phyloP scores from a whole-genome alignment of 2,329 filamentous ascomycete species.

The Pezicula carpinea region DNA sequence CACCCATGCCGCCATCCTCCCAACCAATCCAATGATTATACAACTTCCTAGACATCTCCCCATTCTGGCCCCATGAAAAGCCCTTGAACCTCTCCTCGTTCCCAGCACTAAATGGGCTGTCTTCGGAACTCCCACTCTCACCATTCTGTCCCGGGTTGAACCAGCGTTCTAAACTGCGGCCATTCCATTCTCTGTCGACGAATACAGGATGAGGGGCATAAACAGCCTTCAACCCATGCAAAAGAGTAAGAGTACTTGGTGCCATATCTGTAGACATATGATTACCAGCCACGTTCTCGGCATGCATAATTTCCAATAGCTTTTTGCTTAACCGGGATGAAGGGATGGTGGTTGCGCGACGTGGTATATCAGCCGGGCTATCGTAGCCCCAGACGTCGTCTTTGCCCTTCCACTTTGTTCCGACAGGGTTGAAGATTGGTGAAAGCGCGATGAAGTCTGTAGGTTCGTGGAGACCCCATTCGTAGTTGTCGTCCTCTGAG shows the following conservation, averaged over 20 bases:
- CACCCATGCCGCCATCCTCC: slow-evolving; percentile 1
- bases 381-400: slow-evolving; percentile 54
- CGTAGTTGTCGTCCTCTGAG: slow-evolving; percentile 60
- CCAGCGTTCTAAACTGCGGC: slow-evolving; percentile 48
- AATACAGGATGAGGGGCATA: slow-evolving; percentile 76
- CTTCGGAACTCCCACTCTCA: slow-evolving; percentile 44
- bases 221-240: slow-evolving; percentile 75
- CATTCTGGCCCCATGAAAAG: background rate
- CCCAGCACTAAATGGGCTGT: background rate
- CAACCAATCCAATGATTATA: background rate
- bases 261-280: slow-evolving; percentile 81
- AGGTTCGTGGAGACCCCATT: slow-evolving; percentile 73
- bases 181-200: slow-evolving; percentile 69
- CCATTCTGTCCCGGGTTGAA: slow-evolving; percentile 56
- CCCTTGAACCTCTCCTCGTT: background rate
- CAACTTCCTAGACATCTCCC: background rate
- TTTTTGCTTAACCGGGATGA: slow-evolving; percentile 69
- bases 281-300: slow-evolving; percentile 67
- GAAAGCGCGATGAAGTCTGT: slow-evolving; percentile 62
- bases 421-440: slow-evolving; percentile 72
- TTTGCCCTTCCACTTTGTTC: slow-evolving; percentile 69
- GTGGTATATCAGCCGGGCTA: slow-evolving; percentile 33
- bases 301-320: slow-evolving; percentile 72
- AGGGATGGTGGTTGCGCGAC: slow-evolving; percentile 70
- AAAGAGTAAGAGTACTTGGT: slow-evolving; percentile 65